phyloP scores from a whole-genome alignment of 2,329 filamentous ascomycete species.

The Fusarium succisae region DNA sequence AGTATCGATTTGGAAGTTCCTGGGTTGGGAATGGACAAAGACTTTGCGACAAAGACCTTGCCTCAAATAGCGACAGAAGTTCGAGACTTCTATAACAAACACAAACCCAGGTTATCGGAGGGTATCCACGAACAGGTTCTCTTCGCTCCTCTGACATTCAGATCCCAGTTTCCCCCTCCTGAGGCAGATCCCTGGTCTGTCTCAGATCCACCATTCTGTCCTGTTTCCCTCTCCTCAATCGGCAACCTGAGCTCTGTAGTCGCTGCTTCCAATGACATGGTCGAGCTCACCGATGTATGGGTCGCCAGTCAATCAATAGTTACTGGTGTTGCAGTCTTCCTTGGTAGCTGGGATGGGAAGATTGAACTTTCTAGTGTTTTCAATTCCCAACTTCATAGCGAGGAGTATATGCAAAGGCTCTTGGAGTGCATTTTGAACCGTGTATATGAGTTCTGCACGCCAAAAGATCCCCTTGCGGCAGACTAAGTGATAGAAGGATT shows the following conservation, averaged over 20 bases:
- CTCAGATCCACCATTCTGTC: background rate
- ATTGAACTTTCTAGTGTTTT: background rate
- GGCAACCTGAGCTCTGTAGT: background rate
- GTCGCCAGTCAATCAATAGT: background rate
- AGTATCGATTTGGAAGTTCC: background rate
- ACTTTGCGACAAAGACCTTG: fast-evolving
- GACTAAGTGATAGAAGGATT: too few relatives aligned
- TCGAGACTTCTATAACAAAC: background rate
- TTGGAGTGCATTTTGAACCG: background rate
- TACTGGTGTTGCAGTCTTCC: background rate
- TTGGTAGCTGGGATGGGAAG: background rate
- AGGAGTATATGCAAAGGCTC: background rate
- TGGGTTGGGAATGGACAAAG: fast-evolving
- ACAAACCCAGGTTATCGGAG: background rate
- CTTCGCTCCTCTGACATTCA: background rate
- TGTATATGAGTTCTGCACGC: background rate
- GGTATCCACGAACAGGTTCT: background rate
- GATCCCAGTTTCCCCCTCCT: background rate
- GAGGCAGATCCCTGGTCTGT: background rate
- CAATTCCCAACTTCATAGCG: background rate
- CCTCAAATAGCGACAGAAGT: background rate
- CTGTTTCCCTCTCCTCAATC: background rate
- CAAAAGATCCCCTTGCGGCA: background rate
- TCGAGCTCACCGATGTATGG: background rate
- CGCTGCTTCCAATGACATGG: fast-evolving